A percentile compares a stretch with the other conserved stretches of the same genome.
Conservation (phyloP, 306 rosid species). For the Morella rubra region DNA sequence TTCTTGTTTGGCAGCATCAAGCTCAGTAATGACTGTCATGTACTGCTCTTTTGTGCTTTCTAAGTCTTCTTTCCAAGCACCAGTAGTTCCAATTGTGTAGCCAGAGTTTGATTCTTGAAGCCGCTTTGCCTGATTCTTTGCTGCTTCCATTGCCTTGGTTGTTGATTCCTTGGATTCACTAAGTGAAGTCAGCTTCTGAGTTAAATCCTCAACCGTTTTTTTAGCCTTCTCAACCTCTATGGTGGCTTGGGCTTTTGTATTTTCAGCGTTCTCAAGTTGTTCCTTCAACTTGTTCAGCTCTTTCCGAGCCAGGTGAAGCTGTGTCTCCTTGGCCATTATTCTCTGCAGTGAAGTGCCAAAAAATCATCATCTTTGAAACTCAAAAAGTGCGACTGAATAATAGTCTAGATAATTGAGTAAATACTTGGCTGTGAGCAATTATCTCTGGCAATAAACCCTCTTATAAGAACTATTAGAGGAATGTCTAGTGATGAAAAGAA, state of each 20-base stretch:
- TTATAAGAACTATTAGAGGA: no score
- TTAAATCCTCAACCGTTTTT: slow-evolving; percentile 60
- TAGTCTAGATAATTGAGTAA: background rate
- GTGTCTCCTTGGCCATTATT: slow-evolving; percentile 83
- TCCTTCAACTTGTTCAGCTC: slow-evolving; percentile 84
- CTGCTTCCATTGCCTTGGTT: slow-evolving; percentile 59
- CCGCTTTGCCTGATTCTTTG: slow-evolving; percentile 58
- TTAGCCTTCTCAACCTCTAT: slow-evolving; percentile 77
- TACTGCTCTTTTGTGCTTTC: slow-evolving; percentile 66
- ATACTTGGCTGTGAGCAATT: background rate
- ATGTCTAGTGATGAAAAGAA: background rate
- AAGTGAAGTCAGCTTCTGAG: slow-evolving; percentile 54
- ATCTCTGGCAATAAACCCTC: background rate
- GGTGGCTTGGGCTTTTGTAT: slow-evolving; percentile 75
- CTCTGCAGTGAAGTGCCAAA: slow-evolving; percentile 53
- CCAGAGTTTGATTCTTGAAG: slow-evolving; percentile 56
- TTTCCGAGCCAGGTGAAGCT: slow-evolving; percentile 73
- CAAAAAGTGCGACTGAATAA: background rate
- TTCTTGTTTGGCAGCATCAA: slow-evolving; percentile 80
- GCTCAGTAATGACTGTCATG: slow-evolving; percentile 59
- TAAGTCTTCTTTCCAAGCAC: slow-evolving; percentile 71
- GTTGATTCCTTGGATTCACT: slow-evolving; percentile 70
- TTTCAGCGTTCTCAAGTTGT: slow-evolving; percentile 79
- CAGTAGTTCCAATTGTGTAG: slow-evolving; percentile 37
- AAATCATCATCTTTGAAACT: slow-evolving; percentile 14